Base-by-base conservation (phyloP, 2,329 filamentous ascomycete genomes). In the Curvularia eragrostidis region DNA sequence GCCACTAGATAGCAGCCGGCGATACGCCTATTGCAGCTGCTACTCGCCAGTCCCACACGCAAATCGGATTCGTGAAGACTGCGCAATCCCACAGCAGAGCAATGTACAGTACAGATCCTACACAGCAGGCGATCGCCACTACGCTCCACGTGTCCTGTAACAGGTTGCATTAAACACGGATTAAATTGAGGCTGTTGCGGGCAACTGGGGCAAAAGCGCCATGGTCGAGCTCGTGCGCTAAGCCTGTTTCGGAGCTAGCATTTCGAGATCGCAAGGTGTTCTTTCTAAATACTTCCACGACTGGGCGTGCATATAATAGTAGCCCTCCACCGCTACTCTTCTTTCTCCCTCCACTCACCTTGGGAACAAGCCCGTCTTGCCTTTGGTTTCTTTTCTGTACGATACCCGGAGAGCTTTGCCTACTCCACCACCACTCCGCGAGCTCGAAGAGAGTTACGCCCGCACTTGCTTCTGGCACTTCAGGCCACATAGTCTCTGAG, bases 101-200 rank as follows among this genome's bases (percentile, higher is more conserved):
- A 51, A 28, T 43, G n/a, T n/a, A n/a, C n/a, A n/a, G n/a, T n/a
- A n/a, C n/a, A n/a, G n/a, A n/a, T n/a, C n/a, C n/a, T 26, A 26
- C 30, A 39, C 5, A 23, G 36, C 55, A 49, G 66, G 66, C 60
- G 50, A 61, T 63, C 34, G 62, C 21, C 21, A 28, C 51, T 58
- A 62, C n/a, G n/a, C 32, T 65, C 69, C 66, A 73, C 71, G 71
- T 73, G 70, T 73, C 67, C 69, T 69, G 64, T 69, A 67, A 47
- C 59, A 54, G 42, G 62, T 60, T 59, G 67, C 65, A 68, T 65
- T 61, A 46, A 67, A 65, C 65, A 62, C 56, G 62, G 62, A 63
- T 61, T 62, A 65, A 62, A 65, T 68, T 68, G 70, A 70, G 70
- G 67, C 65, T 73, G 67, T 65, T 62, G 66, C 65, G 62, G 54